phyloP scores from a whole-genome alignment of 768 basidiomycete species.

The Mycena galopus region DNA sequence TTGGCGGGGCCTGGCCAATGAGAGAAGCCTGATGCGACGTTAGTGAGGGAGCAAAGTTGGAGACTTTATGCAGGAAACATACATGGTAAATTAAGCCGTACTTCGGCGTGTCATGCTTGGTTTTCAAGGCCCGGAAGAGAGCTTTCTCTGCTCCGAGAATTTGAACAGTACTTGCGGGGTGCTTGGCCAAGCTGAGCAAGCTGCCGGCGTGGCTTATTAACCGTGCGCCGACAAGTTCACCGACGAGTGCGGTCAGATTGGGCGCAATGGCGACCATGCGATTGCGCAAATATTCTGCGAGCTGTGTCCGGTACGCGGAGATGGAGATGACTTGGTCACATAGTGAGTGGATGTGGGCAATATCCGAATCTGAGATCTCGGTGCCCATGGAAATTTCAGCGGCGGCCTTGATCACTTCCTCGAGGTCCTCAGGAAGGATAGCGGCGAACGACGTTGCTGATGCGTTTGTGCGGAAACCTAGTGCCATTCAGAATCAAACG shows the following conservation, averaged over 20 bases:
- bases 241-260: constrained; percentile 92
- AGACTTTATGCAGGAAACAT: constrained; percentile 45
- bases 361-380: constrained; percentile 97
- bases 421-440: constrained; percentile 97
- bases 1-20: constrained; percentile 96
- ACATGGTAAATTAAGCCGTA: constrained; percentile 99
- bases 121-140: constrained; percentile 96
- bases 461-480: constrained; percentile 96
- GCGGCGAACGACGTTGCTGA: constrained; percentile 86
- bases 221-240: constrained; percentile 93
- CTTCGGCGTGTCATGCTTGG: constrained; percentile 99
- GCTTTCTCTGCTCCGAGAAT: constrained; percentile 99
- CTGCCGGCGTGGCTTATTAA: constrained; percentile 97
- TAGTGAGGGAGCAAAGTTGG: constrained; percentile 16
- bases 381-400: constrained; percentile 99
- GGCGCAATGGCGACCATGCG: constrained; percentile 99
- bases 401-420: constrained; percentile 93
- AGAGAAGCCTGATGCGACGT: constrained; percentile 78
- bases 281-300: constrained; percentile 96
- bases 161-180: constrained; percentile 98
- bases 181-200: constrained; percentile 94
- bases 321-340: constrained; percentile 99
- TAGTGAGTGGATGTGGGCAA: constrained; percentile 95
- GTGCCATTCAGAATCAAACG: background rate
- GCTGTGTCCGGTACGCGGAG: constrained; percentile 92